Evolutionary conservation across 176 grass and related monocot species (phyloP).

Genomic region (bread wheat (Triticum aestivum)): DNA sequence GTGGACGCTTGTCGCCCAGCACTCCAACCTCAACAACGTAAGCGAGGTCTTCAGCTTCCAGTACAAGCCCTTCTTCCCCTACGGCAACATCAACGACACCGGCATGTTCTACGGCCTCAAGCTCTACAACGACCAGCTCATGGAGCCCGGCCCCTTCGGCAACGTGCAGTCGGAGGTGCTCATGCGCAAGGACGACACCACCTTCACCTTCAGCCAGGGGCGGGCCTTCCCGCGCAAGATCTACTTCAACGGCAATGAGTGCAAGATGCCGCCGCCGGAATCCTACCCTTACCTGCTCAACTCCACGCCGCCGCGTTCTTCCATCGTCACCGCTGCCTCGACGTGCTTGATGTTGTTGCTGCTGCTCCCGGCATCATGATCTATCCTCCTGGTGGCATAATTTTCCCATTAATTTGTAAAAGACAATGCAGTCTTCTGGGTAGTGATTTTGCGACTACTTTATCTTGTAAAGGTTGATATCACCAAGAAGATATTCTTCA

Average conservation of each 20-base stretch:
- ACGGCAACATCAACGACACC: conserved; percentile 68
- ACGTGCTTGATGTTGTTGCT: too few species aligned
- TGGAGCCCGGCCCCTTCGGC: conserved; percentile 77
- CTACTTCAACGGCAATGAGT: conserved; percentile 95
- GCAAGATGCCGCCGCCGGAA: conserved; percentile 71
- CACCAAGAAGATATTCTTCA: too few species aligned
- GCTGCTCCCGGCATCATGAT: too few species aligned
- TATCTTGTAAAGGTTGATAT: too few species aligned
- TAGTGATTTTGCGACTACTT: too few species aligned
- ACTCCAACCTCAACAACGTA: conserved; percentile 81
- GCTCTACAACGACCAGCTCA: conserved; percentile 79
- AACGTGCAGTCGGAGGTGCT: conserved; percentile 88
- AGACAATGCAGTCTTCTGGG: too few species aligned
- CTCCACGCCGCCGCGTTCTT: neutral
- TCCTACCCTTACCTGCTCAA: conserved; percentile 78
- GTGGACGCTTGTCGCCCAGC: conserved; percentile 84
- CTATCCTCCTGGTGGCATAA: too few species aligned
- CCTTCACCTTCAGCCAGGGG: conserved; percentile 83
- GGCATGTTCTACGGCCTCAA: conserved; percentile 95
- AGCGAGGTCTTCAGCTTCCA: conserved; percentile 85
- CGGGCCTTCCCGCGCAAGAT: conserved; percentile 91
- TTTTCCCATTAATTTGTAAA: too few species aligned
- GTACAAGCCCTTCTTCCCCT: conserved; percentile 70
- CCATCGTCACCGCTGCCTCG: too few species aligned
- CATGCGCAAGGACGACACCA: conserved; percentile 59